Percentiles rank a stretch among this genome's conserved stretches.
These are phyloP conservation scores for Colletotrichum shisoi DNA, from an alignment of 2,329 filamentous ascomycete species.

Conservation along the genomic window DNA sequence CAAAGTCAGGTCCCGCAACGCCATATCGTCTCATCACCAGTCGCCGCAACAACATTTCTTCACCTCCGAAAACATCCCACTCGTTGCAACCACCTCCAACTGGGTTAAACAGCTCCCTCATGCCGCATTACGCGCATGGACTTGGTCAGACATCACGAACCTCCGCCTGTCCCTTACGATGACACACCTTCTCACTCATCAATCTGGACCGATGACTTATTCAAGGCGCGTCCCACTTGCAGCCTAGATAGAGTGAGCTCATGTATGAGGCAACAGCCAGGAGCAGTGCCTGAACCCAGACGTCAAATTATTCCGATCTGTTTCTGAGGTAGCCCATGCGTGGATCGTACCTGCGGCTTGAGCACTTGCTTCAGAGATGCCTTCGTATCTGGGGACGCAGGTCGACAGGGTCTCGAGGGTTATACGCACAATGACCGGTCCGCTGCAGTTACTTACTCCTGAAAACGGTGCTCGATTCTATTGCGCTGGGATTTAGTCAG, in stretches of 20 bases:
- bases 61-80: neutral
- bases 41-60: neutral
- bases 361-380: neutral
- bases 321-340: neutral
- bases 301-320: neutral
- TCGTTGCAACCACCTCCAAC: slow-evolving; percentile 10
- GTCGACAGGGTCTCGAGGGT: neutral
- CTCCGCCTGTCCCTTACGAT: slow-evolving; percentile 7
- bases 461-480: neutral
- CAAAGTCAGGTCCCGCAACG: slow-evolving; percentile 7
- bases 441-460: neutral
- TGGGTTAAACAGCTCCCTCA: neutral
- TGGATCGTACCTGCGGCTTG: neutral
- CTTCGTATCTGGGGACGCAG: neutral
- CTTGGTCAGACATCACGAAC: slow-evolving; percentile 1
- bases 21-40: neutral
- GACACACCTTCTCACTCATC: neutral
- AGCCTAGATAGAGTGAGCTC: slow-evolving; percentile 1
- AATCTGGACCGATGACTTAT: neutral
- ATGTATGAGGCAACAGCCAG: neutral
- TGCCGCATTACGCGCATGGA: slow-evolving; percentile 14
- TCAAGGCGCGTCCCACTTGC: neutral
- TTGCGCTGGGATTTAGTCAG: no score
- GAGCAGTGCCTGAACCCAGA: neutral
- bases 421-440: neutral